These are phyloP conservation scores for button mushroom (Agaricus bisporus) DNA, from an alignment of 768 basidiomycete genomes.

Conservation along the genomic window DNA sequence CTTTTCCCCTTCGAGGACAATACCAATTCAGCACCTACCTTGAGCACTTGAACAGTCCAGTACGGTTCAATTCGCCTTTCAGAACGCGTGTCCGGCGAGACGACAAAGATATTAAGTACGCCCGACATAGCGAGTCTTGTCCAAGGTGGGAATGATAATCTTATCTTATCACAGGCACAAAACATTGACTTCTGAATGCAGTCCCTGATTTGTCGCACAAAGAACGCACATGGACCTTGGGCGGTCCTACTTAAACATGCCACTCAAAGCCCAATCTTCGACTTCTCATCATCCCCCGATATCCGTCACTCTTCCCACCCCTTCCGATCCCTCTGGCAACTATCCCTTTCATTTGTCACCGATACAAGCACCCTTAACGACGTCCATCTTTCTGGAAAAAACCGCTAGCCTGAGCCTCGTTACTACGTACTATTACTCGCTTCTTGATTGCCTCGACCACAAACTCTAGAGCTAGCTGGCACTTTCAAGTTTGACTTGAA, in stretches of 20 bases:
- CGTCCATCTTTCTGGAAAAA: neutral
- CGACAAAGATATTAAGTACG: constrained; percentile 64
- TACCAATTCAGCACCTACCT: constrained; percentile 42
- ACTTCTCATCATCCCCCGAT: neutral
- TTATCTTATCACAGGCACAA: neutral
- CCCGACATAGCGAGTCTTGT: constrained; percentile 17
- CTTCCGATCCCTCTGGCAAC: neutral
- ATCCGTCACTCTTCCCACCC: neutral
- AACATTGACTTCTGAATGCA: too few relatives aligned
- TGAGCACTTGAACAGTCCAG: constrained; percentile 71
- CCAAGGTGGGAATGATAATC: neutral
- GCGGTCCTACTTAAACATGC: neutral
- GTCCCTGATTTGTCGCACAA: too few relatives aligned
- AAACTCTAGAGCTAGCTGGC: neutral
- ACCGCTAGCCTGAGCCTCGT: neutral
- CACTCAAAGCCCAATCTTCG: neutral
- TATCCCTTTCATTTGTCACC: neutral
- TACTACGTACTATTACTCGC: neutral
- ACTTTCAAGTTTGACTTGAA: neutral
- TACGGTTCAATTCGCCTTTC: constrained; percentile 81
- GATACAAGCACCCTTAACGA: constrained; percentile 1
- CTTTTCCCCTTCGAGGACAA: neutral
- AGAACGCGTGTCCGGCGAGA: constrained; percentile 84
- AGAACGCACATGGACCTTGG: too few relatives aligned
- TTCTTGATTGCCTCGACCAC: neutral